Conservation (phyloP, 352 stramenopile genomes). For the Phytopythium montanum region DNA sequence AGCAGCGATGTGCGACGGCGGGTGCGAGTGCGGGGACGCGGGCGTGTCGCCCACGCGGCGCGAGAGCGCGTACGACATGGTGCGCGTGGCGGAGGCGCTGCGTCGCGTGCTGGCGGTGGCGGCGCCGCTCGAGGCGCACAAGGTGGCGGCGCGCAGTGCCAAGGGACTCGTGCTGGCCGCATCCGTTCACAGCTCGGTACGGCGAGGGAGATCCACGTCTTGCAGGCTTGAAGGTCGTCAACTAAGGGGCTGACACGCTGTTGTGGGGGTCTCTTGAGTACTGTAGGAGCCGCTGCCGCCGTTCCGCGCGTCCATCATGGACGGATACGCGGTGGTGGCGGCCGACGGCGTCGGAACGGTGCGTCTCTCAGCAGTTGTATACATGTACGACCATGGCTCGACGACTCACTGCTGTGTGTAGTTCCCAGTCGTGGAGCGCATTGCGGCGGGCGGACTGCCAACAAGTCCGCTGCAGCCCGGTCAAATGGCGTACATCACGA, state of each 20-base stretch:
- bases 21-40: constrained; percentile 46
- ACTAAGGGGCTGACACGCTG: background rate
- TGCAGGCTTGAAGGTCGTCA: background rate
- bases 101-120: constrained; percentile 43
- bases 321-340: constrained; percentile 95
- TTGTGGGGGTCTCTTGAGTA: background rate
- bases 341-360: constrained; percentile 72
- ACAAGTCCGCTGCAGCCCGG: constrained; percentile 30
- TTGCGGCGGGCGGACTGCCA: constrained; percentile 62
- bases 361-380: background rate
- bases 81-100: constrained; percentile 53
- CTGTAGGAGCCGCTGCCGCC: constrained; percentile 90
- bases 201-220: constrained; percentile 10
- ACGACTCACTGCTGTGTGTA: constrained; percentile 11
- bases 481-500: constrained; percentile 93
- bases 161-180: constrained; percentile 52
- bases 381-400: too few species aligned
- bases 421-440: constrained; percentile 66
- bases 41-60: constrained; percentile 45
- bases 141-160: constrained; percentile 31
- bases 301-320: constrained; percentile 97
- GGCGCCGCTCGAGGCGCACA: constrained; percentile 30
- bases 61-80: constrained; percentile 79
- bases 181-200: constrained; percentile 32
- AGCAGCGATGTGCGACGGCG: constrained; percentile 27